Evolutionary conservation across 345 rosid species (phyloP).

Genomic region (Acer negundo): DNA sequence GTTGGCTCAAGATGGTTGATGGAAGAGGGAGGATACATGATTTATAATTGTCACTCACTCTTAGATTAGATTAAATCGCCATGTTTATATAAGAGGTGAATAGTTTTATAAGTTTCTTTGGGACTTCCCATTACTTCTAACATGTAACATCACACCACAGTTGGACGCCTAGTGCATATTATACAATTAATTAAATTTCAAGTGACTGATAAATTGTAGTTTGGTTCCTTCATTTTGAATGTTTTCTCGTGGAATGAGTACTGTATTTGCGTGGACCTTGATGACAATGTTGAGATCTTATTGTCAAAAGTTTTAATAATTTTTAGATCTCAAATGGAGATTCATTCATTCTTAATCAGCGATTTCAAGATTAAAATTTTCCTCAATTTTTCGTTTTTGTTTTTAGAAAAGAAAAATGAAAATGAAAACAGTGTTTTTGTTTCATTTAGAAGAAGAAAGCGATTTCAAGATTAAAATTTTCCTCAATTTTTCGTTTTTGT

Average conservation of each 20-base stretch:
- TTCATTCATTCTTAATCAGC: too few relatives aligned
- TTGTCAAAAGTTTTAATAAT: neutral
- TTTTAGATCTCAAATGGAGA: too few relatives aligned
- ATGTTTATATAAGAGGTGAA: constrained; percentile 17
- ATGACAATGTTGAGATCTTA: neutral
- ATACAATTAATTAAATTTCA: constrained; percentile 7
- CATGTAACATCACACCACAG: constrained; percentile 23
- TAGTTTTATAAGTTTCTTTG: constrained; percentile 9
- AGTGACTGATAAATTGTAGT: neutral
- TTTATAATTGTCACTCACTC: neutral
- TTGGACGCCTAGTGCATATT: neutral
- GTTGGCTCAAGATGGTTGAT: neutral
- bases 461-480: too few relatives aligned
- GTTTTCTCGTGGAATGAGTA: neutral
- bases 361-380: too few relatives aligned
- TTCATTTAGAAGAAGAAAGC: too few relatives aligned
- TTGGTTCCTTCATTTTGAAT: neutral
- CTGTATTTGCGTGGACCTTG: neutral
- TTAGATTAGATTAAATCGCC: constrained; percentile 4
- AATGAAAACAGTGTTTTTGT: too few relatives aligned
- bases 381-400: too few relatives aligned
- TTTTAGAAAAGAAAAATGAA: too few relatives aligned
- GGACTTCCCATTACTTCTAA: constrained; percentile 15
- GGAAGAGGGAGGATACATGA: neutral
- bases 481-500: too few relatives aligned